Evolutionary conservation across 345 rosid genomes (phyloP).

Genomic region (Gossypium sturtianum): DNA sequence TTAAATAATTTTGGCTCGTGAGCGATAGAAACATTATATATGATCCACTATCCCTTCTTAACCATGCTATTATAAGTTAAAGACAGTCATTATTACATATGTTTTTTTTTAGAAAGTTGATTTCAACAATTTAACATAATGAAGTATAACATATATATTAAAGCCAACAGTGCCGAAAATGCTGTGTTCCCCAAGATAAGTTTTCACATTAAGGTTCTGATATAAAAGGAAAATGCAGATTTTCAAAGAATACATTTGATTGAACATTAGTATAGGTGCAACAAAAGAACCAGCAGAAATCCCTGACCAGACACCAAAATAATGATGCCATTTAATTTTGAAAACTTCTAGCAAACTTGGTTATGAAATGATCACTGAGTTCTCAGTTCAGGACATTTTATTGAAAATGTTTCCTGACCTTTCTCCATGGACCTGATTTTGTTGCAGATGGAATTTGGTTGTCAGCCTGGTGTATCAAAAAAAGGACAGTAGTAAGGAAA

Average conservation of each 20-base stretch:
- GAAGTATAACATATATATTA: background rate
- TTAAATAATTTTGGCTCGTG: background rate
- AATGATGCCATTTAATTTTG: background rate
- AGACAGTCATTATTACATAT: background rate
- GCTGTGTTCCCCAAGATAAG: background rate
- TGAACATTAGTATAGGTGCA: background rate
- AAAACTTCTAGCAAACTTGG: slow-evolving; percentile 5
- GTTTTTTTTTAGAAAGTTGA: background rate
- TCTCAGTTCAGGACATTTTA: background rate
- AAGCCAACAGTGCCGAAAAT: background rate
- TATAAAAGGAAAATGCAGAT: background rate
- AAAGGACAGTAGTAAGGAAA: background rate
- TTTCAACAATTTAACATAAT: background rate
- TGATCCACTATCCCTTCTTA: background rate
- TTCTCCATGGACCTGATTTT: slow-evolving; percentile 85
- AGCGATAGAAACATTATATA: background rate
- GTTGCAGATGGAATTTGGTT: slow-evolving; percentile 43
- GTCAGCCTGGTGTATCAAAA: slow-evolving; percentile 47
- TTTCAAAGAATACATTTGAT: background rate
- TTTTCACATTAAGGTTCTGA: background rate
- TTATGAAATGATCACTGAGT: background rate
- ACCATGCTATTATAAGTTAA: background rate
- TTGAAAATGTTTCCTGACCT: slow-evolving; percentile 36
- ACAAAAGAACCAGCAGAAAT: background rate
- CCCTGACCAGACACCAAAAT: background rate